Conservation (phyloP, 225 moss, liverwort and hornwort species). For the Takakia lepidozioides region DNA sequence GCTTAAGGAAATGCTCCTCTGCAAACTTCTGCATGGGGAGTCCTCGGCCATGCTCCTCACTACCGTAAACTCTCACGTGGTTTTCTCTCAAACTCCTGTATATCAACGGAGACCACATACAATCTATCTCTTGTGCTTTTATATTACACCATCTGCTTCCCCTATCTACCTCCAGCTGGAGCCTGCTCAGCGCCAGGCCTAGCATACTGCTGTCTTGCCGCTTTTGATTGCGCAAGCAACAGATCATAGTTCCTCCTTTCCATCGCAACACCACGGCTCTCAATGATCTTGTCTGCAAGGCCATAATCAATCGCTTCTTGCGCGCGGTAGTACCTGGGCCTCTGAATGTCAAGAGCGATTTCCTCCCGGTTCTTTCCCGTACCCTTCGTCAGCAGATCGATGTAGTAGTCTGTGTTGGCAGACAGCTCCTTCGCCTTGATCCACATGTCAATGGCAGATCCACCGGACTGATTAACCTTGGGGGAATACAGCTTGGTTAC, state of each 20-base stretch:
- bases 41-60: too few relatives aligned
- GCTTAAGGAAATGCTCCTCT: too few relatives aligned
- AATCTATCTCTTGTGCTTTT: too few relatives aligned
- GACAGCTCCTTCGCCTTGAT: constrained; percentile 96
- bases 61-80: too few relatives aligned
- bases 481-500: constrained; percentile 98
- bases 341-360: constrained; percentile 71
- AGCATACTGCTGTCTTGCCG: constrained; percentile 48
- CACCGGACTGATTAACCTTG: constrained; percentile 90
- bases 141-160: too few relatives aligned
- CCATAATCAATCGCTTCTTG: constrained; percentile 97
- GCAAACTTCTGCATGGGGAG: too few relatives aligned
- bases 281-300: constrained; percentile 95
- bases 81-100: too few relatives aligned
- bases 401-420: constrained; percentile 87
- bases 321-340: constrained; percentile 92
- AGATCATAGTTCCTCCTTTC: constrained; percentile 95
- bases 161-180: constrained; percentile 41
- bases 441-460: constrained; percentile 95
- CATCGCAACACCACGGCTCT: constrained; percentile 91
- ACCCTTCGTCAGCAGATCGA: constrained; percentile 75
- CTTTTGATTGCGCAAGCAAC: constrained; percentile 89
- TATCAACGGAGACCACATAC: too few relatives aligned
- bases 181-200: constrained; percentile 60
- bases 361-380: constrained; percentile 86